These are phyloP conservation scores for Rhodotorula sp. DNA, from an alignment of 1,284 basidiomycete species.

Conservation along the genomic window DNA sequence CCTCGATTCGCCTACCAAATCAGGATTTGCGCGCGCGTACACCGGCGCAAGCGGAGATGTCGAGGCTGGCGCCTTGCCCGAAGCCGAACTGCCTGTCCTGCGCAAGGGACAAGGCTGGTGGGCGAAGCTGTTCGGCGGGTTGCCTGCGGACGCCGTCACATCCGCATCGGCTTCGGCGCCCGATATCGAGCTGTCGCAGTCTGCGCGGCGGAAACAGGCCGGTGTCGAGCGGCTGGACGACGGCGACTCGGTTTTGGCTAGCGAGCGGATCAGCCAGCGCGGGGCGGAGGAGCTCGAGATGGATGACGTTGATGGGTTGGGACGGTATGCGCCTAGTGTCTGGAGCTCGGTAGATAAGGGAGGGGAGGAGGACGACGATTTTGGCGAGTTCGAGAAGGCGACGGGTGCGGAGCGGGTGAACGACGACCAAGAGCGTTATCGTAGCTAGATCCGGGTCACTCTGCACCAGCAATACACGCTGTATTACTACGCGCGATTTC, in stretches of 20 bases:
- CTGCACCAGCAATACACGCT: too few species aligned
- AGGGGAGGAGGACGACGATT: constrained; percentile 14
- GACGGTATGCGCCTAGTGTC: constrained; percentile 11
- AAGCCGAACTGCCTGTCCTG: neutral
- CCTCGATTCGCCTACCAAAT: constrained; percentile 9
- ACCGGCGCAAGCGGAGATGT: neutral
- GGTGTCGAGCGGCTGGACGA: constrained; percentile 26
- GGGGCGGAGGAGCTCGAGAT: constrained; percentile 25
- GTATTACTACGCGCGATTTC: too few species aligned
- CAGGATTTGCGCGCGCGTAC: neutral
- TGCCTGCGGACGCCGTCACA: neutral
- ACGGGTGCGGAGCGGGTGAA: constrained; percentile 23
- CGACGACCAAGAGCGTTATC: too few species aligned
- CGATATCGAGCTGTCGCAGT: constrained; percentile 4
- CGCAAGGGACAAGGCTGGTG: constrained; percentile 29
- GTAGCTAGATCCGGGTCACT: too few species aligned
- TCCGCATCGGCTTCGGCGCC: neutral
- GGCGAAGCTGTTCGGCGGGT: constrained; percentile 25
- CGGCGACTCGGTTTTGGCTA: constrained; percentile 16
- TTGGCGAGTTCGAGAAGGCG: constrained; percentile 31
- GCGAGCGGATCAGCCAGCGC: constrained; percentile 9
- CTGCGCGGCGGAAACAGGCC: constrained; percentile 12
- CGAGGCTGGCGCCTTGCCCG: neutral
- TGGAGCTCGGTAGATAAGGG: neutral
- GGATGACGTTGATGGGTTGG: constrained; percentile 34